Evolutionary conservation across 495 filamentous ascomycete species (phyloP), one percentile per base, ranked within the genome.

Genomic region (Ramalina intermedia): DNA sequence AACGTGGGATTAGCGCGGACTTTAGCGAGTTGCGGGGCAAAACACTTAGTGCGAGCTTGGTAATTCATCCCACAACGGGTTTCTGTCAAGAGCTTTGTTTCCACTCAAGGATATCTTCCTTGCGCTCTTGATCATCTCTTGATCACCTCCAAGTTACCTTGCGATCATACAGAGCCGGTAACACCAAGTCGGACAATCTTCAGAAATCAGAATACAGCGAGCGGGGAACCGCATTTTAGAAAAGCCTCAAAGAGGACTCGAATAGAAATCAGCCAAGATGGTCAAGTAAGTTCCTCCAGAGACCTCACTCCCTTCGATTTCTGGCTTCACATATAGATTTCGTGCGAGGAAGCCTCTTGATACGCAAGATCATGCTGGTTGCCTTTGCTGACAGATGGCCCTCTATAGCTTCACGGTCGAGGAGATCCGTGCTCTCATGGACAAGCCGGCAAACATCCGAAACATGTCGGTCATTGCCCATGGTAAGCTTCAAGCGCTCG

Each of bases 401-500:
- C 27, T 44, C 7, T 47, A 37, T 37, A 47, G 44, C 44, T 47
- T 47, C 27, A 47, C 44, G n/a, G 29, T 47, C 44, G 44, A 47
- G 37, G 44, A 84, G 82, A 84, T 98, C 78, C 87, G 91, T 72
- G 64, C 58, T 55, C 79, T 98, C 73, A 98, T 98, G 91, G 89
- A 96, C 85, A 84, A 85, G 68, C 79, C 84, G 72, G 84, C 82
- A 64, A 98, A 98, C 76, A 91, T 96, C 79, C 87, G 91, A 53
- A 88, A 90, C 75, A 99, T 96, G 93, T 96, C 91, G 73, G 91
- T 99, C 69, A 99, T 99, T 85, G 91, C 91, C 69, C 91, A 99
- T 75, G 88, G 80, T 82, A 69, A 63, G 76, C 64, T 38, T 39
- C 29, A 11, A 9, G 14, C 29, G 46, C 52, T 45, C 49, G 7